These are phyloP conservation scores for Tulasnella sp. DNA, from an alignment of 768 basidiomycete genomes.

Conservation along the genomic window DNA sequence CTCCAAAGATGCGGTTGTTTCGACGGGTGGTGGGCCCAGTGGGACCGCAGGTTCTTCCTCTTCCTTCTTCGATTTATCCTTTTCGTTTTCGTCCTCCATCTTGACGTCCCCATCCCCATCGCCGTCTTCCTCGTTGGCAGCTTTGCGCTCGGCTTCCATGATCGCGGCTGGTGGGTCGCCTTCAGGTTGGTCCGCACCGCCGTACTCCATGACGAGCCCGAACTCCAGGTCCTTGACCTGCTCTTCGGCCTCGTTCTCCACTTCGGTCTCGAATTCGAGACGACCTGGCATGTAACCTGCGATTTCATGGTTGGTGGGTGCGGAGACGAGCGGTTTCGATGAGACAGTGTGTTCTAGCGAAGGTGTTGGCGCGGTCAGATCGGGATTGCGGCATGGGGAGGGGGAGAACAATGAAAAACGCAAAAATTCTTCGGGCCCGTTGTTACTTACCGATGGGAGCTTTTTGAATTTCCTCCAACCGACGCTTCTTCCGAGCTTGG, in stretches of 20 bases:
- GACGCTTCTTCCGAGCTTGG: conserved; percentile 80
- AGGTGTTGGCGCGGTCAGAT: conserved; percentile 36
- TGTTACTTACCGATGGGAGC: conserved; percentile 6
- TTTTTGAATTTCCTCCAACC: conserved; percentile 75
- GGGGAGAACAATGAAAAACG: neutral
- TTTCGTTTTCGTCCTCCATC: conserved; percentile 48
- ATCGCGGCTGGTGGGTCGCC: conserved; percentile 42
- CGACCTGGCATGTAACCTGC: conserved; percentile 91
- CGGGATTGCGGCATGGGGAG: neutral
- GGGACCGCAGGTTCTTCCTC: conserved; percentile 26
- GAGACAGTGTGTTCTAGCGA: conserved; percentile 37
- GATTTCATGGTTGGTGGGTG: conserved; percentile 85
- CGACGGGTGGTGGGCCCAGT: conserved; percentile 70
- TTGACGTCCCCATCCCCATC: conserved; percentile 37
- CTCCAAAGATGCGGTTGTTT: conserved; percentile 74
- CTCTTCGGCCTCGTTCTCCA: conserved; percentile 96
- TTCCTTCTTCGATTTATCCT: conserved; percentile 25
- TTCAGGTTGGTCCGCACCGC: conserved; percentile 63
- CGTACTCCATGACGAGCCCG: conserved; percentile 78
- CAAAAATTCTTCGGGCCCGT: neutral
- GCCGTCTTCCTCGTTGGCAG: conserved; percentile 57
- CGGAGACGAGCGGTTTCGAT: conserved; percentile 78
- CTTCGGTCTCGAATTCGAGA: conserved; percentile 96
- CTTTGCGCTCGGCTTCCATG: conserved; percentile 57
- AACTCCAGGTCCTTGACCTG: conserved; percentile 95